Conservation (phyloP, 352 stramenopile species). For the Phytophthora sp. region DNA sequence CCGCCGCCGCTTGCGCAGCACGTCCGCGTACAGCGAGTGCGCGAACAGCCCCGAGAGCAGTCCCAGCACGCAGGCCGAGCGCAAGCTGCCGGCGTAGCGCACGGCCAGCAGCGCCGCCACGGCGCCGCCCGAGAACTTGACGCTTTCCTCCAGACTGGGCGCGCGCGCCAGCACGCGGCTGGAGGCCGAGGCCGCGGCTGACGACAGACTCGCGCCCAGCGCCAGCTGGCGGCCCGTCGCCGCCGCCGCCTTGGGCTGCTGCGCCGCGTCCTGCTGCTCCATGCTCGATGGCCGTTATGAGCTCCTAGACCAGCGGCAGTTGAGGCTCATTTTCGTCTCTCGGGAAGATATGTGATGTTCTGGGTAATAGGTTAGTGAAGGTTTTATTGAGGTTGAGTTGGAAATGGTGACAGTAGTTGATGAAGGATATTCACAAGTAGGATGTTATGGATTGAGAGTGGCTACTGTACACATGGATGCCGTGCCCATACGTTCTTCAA, state of each 20-base stretch:
- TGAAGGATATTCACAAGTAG: no score
- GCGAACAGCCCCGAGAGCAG: constrained; percentile 70
- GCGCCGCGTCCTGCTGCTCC: constrained; percentile 10
- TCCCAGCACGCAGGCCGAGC: constrained; percentile 61
- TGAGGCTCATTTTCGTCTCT: no score
- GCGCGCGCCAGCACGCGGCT: constrained; percentile 22
- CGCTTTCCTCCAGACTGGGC: constrained; percentile 51
- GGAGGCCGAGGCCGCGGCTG: constrained; percentile 14
- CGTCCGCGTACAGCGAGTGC: constrained; percentile 76
- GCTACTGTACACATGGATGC: no score
- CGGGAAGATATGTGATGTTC: no score
- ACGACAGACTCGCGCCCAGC: constrained; percentile 24
- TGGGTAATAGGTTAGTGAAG: no score
- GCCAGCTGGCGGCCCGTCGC: constrained; percentile 19
- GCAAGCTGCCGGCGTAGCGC: constrained; percentile 66
- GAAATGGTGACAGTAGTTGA: no score
- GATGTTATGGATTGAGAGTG: no score
- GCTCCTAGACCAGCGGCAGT: no score
- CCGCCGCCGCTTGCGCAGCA: constrained; percentile 52
- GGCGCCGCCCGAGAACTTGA: constrained; percentile 68
- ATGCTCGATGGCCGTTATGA: constrained; percentile 3
- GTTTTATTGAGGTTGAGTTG: no score
- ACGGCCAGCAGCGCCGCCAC: constrained; percentile 64
- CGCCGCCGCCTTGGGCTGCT: constrained; percentile 10
- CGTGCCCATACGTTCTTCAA: no score